Percentiles rank a stretch among this genome's conserved stretches.
phyloP scores from a whole-genome alignment of 495 filamentous ascomycete species.

The Chaetomium tenue region DNA sequence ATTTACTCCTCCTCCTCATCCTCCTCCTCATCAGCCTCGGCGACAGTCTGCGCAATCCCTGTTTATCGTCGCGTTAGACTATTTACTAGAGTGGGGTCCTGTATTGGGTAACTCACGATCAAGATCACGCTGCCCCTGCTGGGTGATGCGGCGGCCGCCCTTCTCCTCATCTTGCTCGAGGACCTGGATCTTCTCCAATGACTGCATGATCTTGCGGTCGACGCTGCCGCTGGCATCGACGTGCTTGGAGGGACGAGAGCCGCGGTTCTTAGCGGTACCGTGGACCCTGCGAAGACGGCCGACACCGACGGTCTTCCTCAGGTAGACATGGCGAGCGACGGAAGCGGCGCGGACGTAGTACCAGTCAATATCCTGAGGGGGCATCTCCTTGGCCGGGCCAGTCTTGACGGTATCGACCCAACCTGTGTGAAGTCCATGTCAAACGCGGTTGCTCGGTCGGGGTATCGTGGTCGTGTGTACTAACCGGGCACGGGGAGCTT shows the following conservation, averaged over 20 bases:
- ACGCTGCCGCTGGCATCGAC: conserved; percentile 92
- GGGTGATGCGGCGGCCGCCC: conserved; percentile 94
- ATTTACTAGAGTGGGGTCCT: background rate
- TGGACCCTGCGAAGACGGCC: conserved; percentile 78
- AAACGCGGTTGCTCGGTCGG: conserved; percentile 9
- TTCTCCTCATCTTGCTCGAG: conserved; percentile 95
- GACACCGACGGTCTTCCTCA: conserved; percentile 98
- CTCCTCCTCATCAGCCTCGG: conserved; percentile 69
- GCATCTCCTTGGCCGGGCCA: conserved; percentile 90
- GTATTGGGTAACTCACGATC: conserved; percentile 61
- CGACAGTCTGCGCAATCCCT: conserved; percentile 70
- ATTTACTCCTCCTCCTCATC: conserved; percentile 59
- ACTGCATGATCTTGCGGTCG: conserved; percentile 93
- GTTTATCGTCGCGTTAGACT: conserved; percentile 18
- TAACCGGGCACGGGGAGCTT: conserved; percentile 95
- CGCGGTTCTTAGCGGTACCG: conserved; percentile 95
- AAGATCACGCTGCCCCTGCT: conserved; percentile 96
- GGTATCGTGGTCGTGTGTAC: conserved; percentile 24
- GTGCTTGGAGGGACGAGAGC: conserved; percentile 86
- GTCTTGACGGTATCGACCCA: conserved; percentile 99
- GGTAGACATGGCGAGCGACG: conserved; percentile 96
- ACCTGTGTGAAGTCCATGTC: conserved; percentile 48
- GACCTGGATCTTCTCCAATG: conserved; percentile 98
- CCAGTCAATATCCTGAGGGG: conserved; percentile 96
- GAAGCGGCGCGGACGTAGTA: conserved; percentile 97